A percentile compares a stretch with the other conserved stretches of the same genome.
Evolutionary conservation across 306 rosid species (phyloP).

Genomic region (Dalbergia cochinchinensis): DNA sequence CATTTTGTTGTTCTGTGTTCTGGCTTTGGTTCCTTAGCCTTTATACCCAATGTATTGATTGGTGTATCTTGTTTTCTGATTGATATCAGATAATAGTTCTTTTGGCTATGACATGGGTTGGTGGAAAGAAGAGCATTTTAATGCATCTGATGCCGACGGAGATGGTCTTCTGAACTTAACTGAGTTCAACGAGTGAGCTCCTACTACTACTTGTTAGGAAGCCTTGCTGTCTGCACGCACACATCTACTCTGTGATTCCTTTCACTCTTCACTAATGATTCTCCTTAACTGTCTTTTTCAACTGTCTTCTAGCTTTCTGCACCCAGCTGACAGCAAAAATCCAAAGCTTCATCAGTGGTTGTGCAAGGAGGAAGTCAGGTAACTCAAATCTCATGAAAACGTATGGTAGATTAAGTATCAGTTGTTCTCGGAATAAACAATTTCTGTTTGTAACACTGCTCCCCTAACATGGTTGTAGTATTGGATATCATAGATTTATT

Average conservation of each 20-base stretch:
- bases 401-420: conserved; percentile 3
- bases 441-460: conserved; percentile 16
- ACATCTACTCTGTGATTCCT: conserved; percentile 5
- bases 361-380: conserved; percentile 97
- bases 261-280: conserved; percentile 30
- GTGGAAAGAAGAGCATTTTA: conserved; percentile 96
- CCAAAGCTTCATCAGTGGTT: conserved; percentile 84
- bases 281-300: not conserved
- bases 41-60: conserved; percentile 31
- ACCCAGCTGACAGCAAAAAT: conserved; percentile 91
- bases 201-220: conserved; percentile 40
- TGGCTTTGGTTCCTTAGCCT: conserved; percentile 7
- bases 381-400: conserved; percentile 35
- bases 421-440: conserved; percentile 21
- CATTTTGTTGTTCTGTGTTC: not conserved
- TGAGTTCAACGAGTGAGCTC: conserved; percentile 93
- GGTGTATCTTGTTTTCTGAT: conserved; percentile 32
- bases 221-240: conserved; percentile 9
- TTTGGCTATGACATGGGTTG: conserved; percentile 96
- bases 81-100: conserved; percentile 65
- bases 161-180: conserved; percentile 81
- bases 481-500: not conserved
- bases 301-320: conserved; percentile 72
- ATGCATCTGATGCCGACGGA: conserved; percentile 88
- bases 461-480: not conserved